Evolutionary conservation across 2,329 filamentous ascomycete genomes (phyloP).

Genomic region (Pleurostoma richardsiae): DNA sequence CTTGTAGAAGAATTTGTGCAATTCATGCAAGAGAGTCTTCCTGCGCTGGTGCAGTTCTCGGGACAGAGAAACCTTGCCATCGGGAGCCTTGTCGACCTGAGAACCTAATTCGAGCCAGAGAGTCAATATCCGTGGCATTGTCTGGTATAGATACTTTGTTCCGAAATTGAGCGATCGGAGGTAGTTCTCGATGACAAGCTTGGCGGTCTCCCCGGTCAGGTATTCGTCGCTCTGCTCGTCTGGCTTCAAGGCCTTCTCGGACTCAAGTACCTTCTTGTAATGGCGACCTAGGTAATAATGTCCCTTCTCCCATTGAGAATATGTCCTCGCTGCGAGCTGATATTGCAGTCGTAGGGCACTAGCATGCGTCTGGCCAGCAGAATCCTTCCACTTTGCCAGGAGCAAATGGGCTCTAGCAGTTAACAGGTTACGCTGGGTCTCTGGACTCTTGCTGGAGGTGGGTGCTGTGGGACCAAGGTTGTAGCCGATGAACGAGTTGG

Average conservation of each 20-base stretch:
- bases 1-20: slow-evolving; percentile 74
- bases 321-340: slow-evolving; percentile 69
- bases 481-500: slow-evolving; percentile 60
- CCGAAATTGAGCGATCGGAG: slow-evolving; percentile 80
- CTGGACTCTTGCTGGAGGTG: slow-evolving; percentile 33
- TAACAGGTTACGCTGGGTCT: slow-evolving; percentile 52
- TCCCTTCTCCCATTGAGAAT: slow-evolving; percentile 83
- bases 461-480: slow-evolving; percentile 23
- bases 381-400: slow-evolving; percentile 94
- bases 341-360: slow-evolving; percentile 76
- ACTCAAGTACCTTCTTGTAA: slow-evolving; percentile 93
- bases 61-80: slow-evolving; percentile 47
- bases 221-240: slow-evolving; percentile 74
- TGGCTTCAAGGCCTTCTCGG: slow-evolving; percentile 71
- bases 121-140: slow-evolving; percentile 83
- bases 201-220: slow-evolving; percentile 76
- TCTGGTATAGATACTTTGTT: slow-evolving; percentile 95
- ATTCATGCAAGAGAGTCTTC: slow-evolving; percentile 59
- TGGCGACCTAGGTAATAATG: slow-evolving; percentile 96
- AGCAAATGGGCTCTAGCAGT: slow-evolving; percentile 79
- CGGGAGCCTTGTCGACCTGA: slow-evolving; percentile 59
- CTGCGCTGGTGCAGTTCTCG: slow-evolving; percentile 50
- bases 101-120: slow-evolving; percentile 91
- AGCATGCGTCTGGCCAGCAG: slow-evolving; percentile 87
- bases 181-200: slow-evolving; percentile 91